Conservation (phyloP, 1,139 yeast species). For the Sugiyamaella japonica region DNA sequence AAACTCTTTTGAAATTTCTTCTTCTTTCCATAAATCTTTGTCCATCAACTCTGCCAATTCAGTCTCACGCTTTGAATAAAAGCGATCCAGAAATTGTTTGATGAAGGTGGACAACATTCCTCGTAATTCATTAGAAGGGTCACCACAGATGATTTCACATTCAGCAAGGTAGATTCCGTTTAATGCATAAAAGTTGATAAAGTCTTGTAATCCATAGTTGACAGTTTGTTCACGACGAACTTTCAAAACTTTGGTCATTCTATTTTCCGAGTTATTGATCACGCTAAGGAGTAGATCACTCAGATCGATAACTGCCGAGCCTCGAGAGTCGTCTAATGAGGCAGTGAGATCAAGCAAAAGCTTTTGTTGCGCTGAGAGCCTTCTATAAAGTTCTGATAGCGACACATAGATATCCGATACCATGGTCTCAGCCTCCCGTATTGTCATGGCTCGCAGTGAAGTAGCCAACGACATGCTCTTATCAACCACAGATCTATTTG, state of each 20-base stretch:
- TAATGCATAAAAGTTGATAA: slow-evolving; percentile 65
- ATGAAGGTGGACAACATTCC: slow-evolving; percentile 70
- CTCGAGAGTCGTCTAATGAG: slow-evolving; percentile 43
- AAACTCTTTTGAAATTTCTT: slow-evolving; percentile 48
- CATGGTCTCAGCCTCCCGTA: slow-evolving; percentile 74
- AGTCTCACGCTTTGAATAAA: slow-evolving; percentile 54
- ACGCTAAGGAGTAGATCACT: slow-evolving; percentile 57
- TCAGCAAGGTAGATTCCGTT: slow-evolving; percentile 72
- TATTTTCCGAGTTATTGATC: slow-evolving; percentile 69
- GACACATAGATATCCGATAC: slow-evolving; percentile 59
- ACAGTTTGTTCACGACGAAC: slow-evolving; percentile 76
- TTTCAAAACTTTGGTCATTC: slow-evolving; percentile 75
- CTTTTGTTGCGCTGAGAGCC: slow-evolving; percentile 78
- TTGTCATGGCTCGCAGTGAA: slow-evolving; percentile 61
- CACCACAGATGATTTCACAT: slow-evolving; percentile 83
- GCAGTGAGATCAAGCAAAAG: slow-evolving; percentile 71
- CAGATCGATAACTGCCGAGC: slow-evolving; percentile 32
- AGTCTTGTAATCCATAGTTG: slow-evolving; percentile 50
- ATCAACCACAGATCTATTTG: slow-evolving; percentile 34
- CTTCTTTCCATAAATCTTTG: slow-evolving; percentile 78
- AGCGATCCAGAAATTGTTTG: slow-evolving; percentile 56
- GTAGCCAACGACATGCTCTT: slow-evolving; percentile 49
- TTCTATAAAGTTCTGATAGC: slow-evolving; percentile 68
- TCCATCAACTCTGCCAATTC: slow-evolving; percentile 55
- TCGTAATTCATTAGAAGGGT: slow-evolving; percentile 59